Conservation (phyloP, 1,139 yeast species). For the Komagataea norvegica region DNA sequence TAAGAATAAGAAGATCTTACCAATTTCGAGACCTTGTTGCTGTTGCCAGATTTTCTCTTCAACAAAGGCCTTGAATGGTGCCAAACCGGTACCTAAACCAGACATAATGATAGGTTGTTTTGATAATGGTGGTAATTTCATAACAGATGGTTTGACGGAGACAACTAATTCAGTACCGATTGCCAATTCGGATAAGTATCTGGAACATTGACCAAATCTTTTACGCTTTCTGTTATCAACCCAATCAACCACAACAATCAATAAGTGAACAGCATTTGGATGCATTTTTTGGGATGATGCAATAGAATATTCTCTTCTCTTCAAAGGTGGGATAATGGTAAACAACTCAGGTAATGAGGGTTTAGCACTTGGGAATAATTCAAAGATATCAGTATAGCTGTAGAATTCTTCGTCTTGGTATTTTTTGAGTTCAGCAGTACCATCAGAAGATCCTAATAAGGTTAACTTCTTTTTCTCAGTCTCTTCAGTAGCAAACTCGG, state of each 20-base stretch:
- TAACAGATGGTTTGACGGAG: constrained; percentile 92
- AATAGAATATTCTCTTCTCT: constrained; percentile 98
- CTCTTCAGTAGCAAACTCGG: constrained; percentile 67
- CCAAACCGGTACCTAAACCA: constrained; percentile 97
- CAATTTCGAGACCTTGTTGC: constrained; percentile 83
- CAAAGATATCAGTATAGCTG: constrained; percentile 77
- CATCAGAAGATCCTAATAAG: constrained; percentile 67
- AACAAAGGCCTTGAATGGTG: constrained; percentile 96
- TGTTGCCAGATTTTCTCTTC: constrained; percentile 95
- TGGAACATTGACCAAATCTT: constrained; percentile 93
- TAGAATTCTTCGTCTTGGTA: constrained; percentile 82
- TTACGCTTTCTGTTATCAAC: constrained; percentile 78
- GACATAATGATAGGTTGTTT: constrained; percentile 93
- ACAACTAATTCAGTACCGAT: constrained; percentile 89
- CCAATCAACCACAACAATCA: constrained; percentile 97
- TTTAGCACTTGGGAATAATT: constrained; percentile 76
- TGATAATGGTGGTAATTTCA: constrained; percentile 88
- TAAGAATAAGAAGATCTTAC: constrained; percentile 80
- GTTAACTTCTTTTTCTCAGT: constrained; percentile 59
- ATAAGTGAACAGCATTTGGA: constrained; percentile 84
- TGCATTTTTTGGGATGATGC: constrained; percentile 94
- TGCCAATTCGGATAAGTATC: constrained; percentile 71
- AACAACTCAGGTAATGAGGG: constrained; percentile 73
- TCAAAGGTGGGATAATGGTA: constrained; percentile 73
- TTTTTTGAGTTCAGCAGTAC: constrained; percentile 80